Base-by-base conservation (phyloP, 2,329 filamentous ascomycete genomes). In the Setomelanomma holmii region DNA sequence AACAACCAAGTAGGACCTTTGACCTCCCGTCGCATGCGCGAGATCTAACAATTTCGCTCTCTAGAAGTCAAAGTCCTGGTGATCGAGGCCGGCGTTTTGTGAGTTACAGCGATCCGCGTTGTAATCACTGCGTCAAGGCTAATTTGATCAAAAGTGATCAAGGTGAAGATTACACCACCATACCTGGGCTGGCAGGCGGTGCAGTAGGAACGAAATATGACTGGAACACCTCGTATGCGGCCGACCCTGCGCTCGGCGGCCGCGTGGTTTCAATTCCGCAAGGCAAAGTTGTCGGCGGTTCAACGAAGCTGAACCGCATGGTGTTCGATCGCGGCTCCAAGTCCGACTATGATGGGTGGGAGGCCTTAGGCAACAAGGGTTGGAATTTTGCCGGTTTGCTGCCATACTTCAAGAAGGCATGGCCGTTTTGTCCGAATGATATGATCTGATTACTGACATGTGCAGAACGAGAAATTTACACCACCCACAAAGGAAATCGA, bases 221-320 rank as follows among this genome's bases (percentile, higher is more conserved):
- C 22, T 68, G 63, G 63, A 68, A 66, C 43, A 52, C 42, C 2
- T 53, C 64, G 1, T 65, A 66, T 36, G 43, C 56, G 4, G 47
- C 61, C 3, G 51, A 46, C 17, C 51, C 50, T 8, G 51, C 39
- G 14, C 14, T 64, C 8, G 54, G 46, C 12, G 57, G 58, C 8
- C 63, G 63, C 4, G 45, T 38, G 19, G 38, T 59, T 17, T 19
- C 55, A 1, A 50, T 66, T 14, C 48, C 60, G 10, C 52, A 57
- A 21, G 64, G 64, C 12, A 67, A 56, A 40, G 21, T 64, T 10
- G 63, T 66, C 20, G 64, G 64, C n/a, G 64, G 64, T 20, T 61
- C 60, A 10, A 63, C 63, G 4, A 65, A 65, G 45, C 42, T 81
- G n/a, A 80, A 80, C 49, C 71, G 76, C 17, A 63, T 73, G 56